Base-by-base conservation (phyloP, 2,329 filamentous ascomycete genomes). In the Colletotrichum gloeosporioides region DNA sequence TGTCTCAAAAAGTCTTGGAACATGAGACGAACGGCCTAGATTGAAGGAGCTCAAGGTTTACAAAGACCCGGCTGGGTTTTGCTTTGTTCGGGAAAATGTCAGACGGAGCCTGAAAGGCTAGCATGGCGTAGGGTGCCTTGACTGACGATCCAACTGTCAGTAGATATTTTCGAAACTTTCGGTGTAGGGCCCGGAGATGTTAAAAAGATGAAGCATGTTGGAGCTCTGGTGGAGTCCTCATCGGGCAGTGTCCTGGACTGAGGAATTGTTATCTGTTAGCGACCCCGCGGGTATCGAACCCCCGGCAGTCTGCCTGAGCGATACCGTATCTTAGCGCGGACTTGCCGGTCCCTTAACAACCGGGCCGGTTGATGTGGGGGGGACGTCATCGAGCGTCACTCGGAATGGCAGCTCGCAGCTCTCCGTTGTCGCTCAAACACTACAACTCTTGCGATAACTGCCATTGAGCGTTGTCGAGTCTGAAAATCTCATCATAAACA, bases 331-430 rank as follows among this genome's bases (percentile, higher is more conserved):
- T 66, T 71, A 75, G 49, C 62, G 53, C n/a, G 6, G 13, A 68
- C 32, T 27, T 75, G 63, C 69, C 69, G 73, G 63, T 69, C 57
- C 62, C 18, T 22, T 49, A 49, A 29, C 70, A 76, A 73, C 73
- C 73, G 73, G 73, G 73, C 73, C 73, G 73, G 73, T 76, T 59
- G 44, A 53, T 49, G 70, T 73, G 70, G 73, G 63, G 71, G 32
- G 73, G 34, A 73, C 73, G 73, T 76, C 73, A 76, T 76, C 70
- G 59, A 65, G 59, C 73, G 73, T 76, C 73, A 76, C 70, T 49
- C 16, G 70, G 64, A 69, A 63, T 62, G 44, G 25, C 57, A 63
- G 39, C 27, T 22, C 13, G 53, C 53, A 34, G 49, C 68, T 36
- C 72, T 65, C 73, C 73, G 73, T 67, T 76, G 44, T 76, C 73